Conservation (phyloP, 305 asterid genomes). For the Fraxinus baroniana region DNA sequence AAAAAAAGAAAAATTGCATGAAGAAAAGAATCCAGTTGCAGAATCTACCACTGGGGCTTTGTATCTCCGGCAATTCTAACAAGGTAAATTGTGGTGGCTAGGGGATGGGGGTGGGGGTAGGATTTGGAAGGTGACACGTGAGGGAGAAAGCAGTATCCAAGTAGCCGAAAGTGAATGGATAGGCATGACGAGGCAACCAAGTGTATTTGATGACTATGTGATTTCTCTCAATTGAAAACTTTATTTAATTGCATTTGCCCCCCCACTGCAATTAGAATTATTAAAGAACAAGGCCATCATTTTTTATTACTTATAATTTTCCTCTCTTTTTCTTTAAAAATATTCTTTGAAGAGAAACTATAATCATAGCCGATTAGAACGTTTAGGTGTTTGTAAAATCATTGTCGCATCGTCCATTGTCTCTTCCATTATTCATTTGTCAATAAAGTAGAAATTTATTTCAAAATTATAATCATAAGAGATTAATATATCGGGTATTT, state of each 20-base stretch:
- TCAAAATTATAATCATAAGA: too few species aligned
- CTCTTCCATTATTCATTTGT: background rate
- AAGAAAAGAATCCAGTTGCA: background rate
- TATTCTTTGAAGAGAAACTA: background rate
- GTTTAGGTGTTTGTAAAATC: background rate
- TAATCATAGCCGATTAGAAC: background rate
- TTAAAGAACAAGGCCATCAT: background rate
- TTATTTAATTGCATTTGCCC: slow-evolving; percentile 25
- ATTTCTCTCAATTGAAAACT: slow-evolving; percentile 27
- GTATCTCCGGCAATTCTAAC: background rate
- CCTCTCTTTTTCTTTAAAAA: background rate
- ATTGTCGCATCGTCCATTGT: background rate
- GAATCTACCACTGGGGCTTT: background rate
- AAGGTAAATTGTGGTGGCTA: background rate
- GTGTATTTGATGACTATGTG: slow-evolving; percentile 16
- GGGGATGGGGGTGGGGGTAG: slow-evolving; percentile 20
- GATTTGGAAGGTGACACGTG: slow-evolving; percentile 51
- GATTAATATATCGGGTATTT: too few species aligned
- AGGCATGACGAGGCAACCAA: slow-evolving; percentile 45
- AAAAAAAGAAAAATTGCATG: background rate
- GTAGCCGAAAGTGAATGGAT: slow-evolving; percentile 40
- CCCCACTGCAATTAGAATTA: slow-evolving; percentile 1
- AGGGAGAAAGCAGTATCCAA: slow-evolving; percentile 32
- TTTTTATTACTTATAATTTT: background rate
- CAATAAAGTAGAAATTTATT: too few species aligned